A percentile compares a stretch with the other conserved stretches of the same genome.
These are phyloP conservation scores for Fomitopsis schrenkii DNA, from an alignment of 1,284 basidiomycete genomes.

Conservation along the genomic window DNA sequence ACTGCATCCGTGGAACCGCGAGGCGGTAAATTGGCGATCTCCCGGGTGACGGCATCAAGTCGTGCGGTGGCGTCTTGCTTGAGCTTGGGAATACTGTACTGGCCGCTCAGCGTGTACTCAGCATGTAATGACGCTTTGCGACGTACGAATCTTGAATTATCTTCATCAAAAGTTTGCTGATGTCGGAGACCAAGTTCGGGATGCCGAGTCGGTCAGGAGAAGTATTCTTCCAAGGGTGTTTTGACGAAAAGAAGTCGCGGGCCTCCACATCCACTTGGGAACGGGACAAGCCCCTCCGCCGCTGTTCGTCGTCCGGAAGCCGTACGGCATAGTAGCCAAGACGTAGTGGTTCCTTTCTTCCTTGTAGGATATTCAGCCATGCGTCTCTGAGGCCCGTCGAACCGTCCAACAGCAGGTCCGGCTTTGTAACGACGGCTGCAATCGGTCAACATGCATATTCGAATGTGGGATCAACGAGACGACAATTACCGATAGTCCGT, in stretches of 20 bases:
- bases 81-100: slow-evolving; percentile 44
- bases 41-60: slow-evolving; percentile 30
- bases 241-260: slow-evolving; percentile 39
- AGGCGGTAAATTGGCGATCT: slow-evolving; percentile 38
- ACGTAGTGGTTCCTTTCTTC: slow-evolving; percentile 33
- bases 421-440: slow-evolving; percentile 59
- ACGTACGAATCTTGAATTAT: slow-evolving; percentile 51
- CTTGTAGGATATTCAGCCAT: slow-evolving; percentile 49
- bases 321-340: slow-evolving; percentile 64
- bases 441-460: neutral
- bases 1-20: slow-evolving; percentile 33
- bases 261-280: slow-evolving; percentile 34
- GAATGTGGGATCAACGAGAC: neutral
- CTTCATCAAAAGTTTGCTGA: slow-evolving; percentile 47
- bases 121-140: neutral
- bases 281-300: slow-evolving; percentile 31
- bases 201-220: slow-evolving; percentile 46
- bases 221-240: slow-evolving; percentile 46
- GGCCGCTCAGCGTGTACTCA: neutral
- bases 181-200: slow-evolving; percentile 43
- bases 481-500: slow-evolving; percentile 50
- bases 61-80: slow-evolving; percentile 33
- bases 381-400: slow-evolving; percentile 31
- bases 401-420: slow-evolving; percentile 44
- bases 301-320: slow-evolving; percentile 52